Evolutionary conservation across 2,329 filamentous ascomycete species (phyloP).

Genomic region (Orbilia oligospora): DNA sequence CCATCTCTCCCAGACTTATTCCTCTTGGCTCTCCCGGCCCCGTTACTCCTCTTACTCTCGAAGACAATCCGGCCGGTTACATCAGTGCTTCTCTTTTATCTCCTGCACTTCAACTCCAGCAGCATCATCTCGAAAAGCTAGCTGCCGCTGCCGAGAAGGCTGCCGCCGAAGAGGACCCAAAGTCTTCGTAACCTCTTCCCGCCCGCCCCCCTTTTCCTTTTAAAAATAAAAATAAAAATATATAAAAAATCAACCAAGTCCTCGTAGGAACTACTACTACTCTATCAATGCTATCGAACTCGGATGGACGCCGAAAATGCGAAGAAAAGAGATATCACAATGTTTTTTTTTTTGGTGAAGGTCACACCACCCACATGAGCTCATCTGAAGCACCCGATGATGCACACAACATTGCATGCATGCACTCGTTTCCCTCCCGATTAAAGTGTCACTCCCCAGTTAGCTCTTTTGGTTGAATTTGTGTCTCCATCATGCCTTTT

Average conservation of each 20-base stretch:
- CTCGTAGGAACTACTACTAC: not conserved
- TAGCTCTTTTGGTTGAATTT: slow-evolving; percentile 30
- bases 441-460: slow-evolving; percentile 50
- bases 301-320: slow-evolving; percentile 4
- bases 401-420: slow-evolving; percentile 62
- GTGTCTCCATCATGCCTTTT: not conserved
- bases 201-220: not conserved
- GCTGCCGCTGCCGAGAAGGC: slow-evolving; percentile 65
- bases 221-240: not conserved
- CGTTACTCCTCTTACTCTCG: slow-evolving; percentile 63
- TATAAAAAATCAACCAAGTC: slow-evolving; percentile 62
- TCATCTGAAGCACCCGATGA: slow-evolving; percentile 59
- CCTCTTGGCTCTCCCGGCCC: slow-evolving; percentile 64
- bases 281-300: not conserved
- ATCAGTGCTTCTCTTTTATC: slow-evolving; percentile 29
- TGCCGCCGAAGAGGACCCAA: slow-evolving; percentile 64
- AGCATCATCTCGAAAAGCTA: slow-evolving; percentile 50
- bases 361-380: slow-evolving; percentile 26
- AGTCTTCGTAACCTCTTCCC: slow-evolving; percentile 54
- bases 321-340: slow-evolving; percentile 20
- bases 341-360: not conserved
- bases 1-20: slow-evolving; percentile 63
- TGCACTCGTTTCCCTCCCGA: slow-evolving; percentile 13
- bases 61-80: slow-evolving; percentile 61
- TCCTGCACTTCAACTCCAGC: slow-evolving; percentile 44